A percentile compares a stretch with the other conserved stretches of the same genome.
phyloP scores from a whole-genome alignment of 768 basidiomycete genomes.

The Krasilnikovozyma curviuscula region DNA sequence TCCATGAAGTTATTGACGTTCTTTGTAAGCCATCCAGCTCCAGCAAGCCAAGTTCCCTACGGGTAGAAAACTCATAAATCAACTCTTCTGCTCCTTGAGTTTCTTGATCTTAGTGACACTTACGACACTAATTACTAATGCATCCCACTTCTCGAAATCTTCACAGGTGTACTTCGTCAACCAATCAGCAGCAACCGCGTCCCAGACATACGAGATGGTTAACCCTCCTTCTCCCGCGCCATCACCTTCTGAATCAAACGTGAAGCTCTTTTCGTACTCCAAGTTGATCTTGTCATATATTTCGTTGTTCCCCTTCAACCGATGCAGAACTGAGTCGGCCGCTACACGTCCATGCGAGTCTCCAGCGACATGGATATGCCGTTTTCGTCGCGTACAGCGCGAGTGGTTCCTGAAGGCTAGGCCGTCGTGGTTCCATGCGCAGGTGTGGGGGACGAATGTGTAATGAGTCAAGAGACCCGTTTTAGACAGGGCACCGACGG shows the following conservation, averaged over 20 bases:
- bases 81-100: too few relatives aligned
- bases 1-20: too few relatives aligned
- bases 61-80: too few relatives aligned
- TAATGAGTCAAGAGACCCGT: neutral
- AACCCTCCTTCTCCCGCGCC: neutral
- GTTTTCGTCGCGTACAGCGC: neutral
- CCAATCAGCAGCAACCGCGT: neutral
- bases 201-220: neutral
- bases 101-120: too few relatives aligned
- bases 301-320: neutral
- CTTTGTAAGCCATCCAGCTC: too few relatives aligned
- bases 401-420: neutral
- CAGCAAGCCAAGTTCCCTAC: too few relatives aligned
- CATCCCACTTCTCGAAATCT: too few relatives aligned
- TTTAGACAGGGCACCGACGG: neutral
- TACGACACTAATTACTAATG: too few relatives aligned
- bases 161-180: neutral
- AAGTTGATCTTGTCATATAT: neutral
- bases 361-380: neutral
- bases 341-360: conserved; percentile 1
- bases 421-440: neutral
- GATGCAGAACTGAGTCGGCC: neutral
- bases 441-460: neutral
- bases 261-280: neutral
- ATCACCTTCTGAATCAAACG: neutral